Percentiles rank a stretch among this genome's conserved stretches.
These are phyloP conservation scores for Salmacisia buchloeana DNA, from an alignment of 1,284 basidiomycete genomes.

Conservation along the genomic window DNA sequence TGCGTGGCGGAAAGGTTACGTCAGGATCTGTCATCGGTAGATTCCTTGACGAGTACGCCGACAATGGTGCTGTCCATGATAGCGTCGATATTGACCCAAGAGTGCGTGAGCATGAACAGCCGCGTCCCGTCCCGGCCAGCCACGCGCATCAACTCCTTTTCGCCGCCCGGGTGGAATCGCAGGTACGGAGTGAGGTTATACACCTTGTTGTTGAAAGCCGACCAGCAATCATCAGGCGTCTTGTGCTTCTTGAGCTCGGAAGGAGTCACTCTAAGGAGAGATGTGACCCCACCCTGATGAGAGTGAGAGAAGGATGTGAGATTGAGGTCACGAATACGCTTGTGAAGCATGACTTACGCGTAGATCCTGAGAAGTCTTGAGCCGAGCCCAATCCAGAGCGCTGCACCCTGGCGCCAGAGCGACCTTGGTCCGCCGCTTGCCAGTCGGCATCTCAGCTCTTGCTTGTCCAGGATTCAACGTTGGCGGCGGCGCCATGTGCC, in stretches of 20 bases:
- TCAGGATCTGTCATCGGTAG: too few species aligned
- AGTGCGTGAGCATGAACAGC: conserved; percentile 69
- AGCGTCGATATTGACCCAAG: conserved; percentile 89
- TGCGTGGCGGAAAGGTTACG: neutral
- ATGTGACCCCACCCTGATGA: conserved; percentile 36
- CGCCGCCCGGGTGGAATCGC: conserved; percentile 88
- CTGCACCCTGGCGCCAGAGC: conserved; percentile 84
- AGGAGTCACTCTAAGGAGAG: conserved; percentile 68
- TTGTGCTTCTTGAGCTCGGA: conserved; percentile 79
- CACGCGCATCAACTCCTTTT: conserved; percentile 87
- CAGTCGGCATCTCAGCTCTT: neutral
- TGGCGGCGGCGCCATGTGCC: neutral
- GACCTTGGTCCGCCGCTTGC: conserved; percentile 61
- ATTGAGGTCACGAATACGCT: conserved; percentile 54
- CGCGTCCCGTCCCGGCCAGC: conserved; percentile 91
- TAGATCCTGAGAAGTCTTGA: conserved; percentile 61
- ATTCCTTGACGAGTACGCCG: conserved; percentile 69
- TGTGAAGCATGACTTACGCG: conserved; percentile 13
- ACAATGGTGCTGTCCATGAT: conserved; percentile 88
- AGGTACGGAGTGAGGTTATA: conserved; percentile 95
- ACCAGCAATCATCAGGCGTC: conserved; percentile 83
- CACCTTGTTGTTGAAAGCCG: conserved; percentile 83
- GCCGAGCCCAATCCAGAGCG: conserved; percentile 86
- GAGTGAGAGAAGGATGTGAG: conserved; percentile 15
- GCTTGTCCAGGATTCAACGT: neutral